Evolutionary conservation across 1,139 yeast genomes (phyloP), one percentile per base, ranked within the genome.

Genomic region (Petasospora rhodanensis): DNA sequence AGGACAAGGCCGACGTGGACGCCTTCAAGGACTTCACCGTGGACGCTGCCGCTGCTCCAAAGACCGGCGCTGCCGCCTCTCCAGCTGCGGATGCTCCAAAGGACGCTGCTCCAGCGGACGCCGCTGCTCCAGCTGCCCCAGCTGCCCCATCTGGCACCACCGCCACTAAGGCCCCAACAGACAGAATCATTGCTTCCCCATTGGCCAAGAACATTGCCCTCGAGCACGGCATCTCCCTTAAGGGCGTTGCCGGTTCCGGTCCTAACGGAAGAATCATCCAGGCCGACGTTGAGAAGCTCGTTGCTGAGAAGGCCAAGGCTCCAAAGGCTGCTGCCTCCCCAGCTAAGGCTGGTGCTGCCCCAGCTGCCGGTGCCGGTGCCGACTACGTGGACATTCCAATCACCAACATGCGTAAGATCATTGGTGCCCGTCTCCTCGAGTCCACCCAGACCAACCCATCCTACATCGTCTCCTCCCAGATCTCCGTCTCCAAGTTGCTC

Each of bases 191-290:
- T 51, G 98, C 98, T 34, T 87, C 97, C 43, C 98, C 99, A 40
- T 70, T 83, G 49, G 98, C 99, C 46, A 89, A 89, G 72, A 77
- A 79, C 49, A 70, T 91, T 54, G 99, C 99, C 41, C 73, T 89
- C 51, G 96, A 89, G 62, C 78, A 81, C 64, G 97, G 97, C 52
- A 72, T 91, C 52, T 74, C 95, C 28, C 75, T 91, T 53, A 84
- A 81, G 68, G 78, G 76, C 52, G 68, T 91, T 56, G 77, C 78
- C 64, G 98, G 97, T 52, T 64, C 95, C 29, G 98, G 98, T 52
- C 97, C 97, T 58, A 73, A 73, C 53, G 97, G 97, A 48, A 83
- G 98, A 70, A 85, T 91, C 56, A 72, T 84, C 48, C 93, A 91
- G 58, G 78, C 78, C 55, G 98, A 91, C 59, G 82, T 91, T 45